A percentile compares a stretch with the other conserved stretches of the same genome.
These are phyloP conservation scores for Blastocrithidia nonstop DNA, from an alignment of 208 protist species.

Conservation along the genomic window DNA sequence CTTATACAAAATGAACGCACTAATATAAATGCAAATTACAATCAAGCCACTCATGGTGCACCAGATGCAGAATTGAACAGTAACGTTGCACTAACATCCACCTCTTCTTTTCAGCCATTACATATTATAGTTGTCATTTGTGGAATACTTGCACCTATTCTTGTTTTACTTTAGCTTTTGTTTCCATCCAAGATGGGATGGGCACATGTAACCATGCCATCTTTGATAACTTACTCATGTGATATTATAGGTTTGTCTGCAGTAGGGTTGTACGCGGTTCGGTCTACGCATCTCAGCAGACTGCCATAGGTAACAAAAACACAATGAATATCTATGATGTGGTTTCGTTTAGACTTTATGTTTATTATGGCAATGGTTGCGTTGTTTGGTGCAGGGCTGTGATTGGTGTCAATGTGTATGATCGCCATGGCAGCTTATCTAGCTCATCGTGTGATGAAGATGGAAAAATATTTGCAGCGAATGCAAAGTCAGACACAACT, in stretches of 20 bases:
- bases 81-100: too few species aligned
- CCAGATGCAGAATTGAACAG: not conserved
- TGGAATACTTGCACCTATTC: slow-evolving; percentile 19
- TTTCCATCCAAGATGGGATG: slow-evolving; percentile 23
- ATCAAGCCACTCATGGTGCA: not conserved
- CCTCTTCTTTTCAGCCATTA: slow-evolving; percentile 8
- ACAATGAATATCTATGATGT: slow-evolving; percentile 70
- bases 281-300: slow-evolving; percentile 9
- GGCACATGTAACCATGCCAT: slow-evolving; percentile 23
- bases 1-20: not conserved
- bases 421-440: slow-evolving; percentile 34
- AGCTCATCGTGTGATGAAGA: slow-evolving; percentile 53
- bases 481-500: slow-evolving; percentile 46
- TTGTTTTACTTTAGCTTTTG: slow-evolving; percentile 22
- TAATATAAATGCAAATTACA: not conserved
- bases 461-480: slow-evolving; percentile 41
- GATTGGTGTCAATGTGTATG: slow-evolving; percentile 34
- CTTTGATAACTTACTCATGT: slow-evolving; percentile 18
- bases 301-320: slow-evolving; percentile 34
- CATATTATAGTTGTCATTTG: slow-evolving; percentile 45
- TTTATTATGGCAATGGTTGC: slow-evolving; percentile 45
- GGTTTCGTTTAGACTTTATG: slow-evolving; percentile 70
- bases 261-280: slow-evolving; percentile 22
- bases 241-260: slow-evolving; percentile 29
- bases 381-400: slow-evolving; percentile 31